Base-by-base conservation (phyloP, 1,139 yeast genomes). In the Debaryomycetaceae sp. region DNA sequence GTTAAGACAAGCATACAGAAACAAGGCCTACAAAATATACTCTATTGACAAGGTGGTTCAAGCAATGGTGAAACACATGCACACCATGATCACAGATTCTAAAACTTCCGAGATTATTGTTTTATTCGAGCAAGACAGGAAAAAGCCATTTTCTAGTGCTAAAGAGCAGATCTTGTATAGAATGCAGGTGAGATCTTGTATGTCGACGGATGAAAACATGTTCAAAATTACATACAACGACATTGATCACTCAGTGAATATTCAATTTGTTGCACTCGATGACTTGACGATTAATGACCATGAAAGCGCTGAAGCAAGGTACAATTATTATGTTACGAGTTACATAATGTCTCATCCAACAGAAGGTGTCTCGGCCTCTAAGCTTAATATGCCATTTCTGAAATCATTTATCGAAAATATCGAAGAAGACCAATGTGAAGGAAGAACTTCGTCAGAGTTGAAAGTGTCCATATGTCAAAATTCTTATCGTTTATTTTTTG, bases 321-420 rank as follows among this genome's bases (percentile, higher is more conserved):
- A 96, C 84, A 91, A 88, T 59, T 91, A 92, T 63, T 92, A 94
- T 57, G 77, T 92, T 40, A 92, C 98, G 0, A 86, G 95, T 37
- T 92, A 85, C 61, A 79, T 92, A 37, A 85, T 92, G 87, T 85
- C 96, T 5, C 95, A 88, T 53, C 98, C 98, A 31, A 92, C 99
- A 2, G 98, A 92, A 62, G 98, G 98, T 26, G 86, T 94, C 17
- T 83, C 91, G n/a, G 81, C 87, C n/a, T 81, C 86, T 28, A 80
- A 78, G 46, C 73, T 88, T 41, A 74, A 73, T 44, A 70, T 85
- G 67, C 95, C 96, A 36, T 87, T 87, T 59, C 66, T 84, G 41
- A 83, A 79, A 49, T 68, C 82, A 8, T 78, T 78, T 39, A 61
- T 81, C 41, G 86, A 79, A 36, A 70, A 67, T 33, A 78, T 77